These are phyloP conservation scores for Mortierella antarctica DNA, from an alignment of 192 early-diverging fungal species.

Conservation along the genomic window DNA sequence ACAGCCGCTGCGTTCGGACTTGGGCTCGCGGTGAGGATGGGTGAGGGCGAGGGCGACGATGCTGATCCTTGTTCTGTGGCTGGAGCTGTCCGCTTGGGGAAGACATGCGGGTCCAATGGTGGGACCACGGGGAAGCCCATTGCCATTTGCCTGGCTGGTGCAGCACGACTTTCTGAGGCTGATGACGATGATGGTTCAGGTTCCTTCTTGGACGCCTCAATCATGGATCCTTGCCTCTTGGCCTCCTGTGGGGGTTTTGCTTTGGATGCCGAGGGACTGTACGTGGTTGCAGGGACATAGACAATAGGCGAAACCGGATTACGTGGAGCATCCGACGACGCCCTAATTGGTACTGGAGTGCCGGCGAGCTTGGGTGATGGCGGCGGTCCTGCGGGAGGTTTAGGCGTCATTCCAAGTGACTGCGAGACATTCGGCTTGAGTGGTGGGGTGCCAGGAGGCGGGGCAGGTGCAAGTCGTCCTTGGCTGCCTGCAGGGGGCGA, in stretches of 20 bases:
- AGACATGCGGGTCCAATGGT: conserved; percentile 35
- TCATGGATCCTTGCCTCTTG: conserved; percentile 15
- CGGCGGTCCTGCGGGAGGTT: conserved; percentile 35
- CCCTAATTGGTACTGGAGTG: neutral
- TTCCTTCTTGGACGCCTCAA: conserved; percentile 6
- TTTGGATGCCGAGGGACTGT: conserved; percentile 30
- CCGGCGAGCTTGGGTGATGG: conserved; percentile 19
- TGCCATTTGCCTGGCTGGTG: conserved; percentile 23
- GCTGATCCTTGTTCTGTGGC: conserved; percentile 12
- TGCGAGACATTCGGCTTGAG: conserved; percentile 27
- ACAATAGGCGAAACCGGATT: conserved; percentile 35
- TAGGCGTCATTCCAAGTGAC: conserved; percentile 18
- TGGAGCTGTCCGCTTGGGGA: conserved; percentile 17
- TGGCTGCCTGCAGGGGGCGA: conserved; percentile 20
- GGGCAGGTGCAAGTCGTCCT: conserved; percentile 7
- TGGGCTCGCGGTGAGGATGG: conserved; percentile 2
- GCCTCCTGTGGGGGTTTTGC: conserved; percentile 9
- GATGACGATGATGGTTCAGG: conserved; percentile 11
- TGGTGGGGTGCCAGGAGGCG: conserved; percentile 26
- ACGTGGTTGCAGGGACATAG: conserved; percentile 42
- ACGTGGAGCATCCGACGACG: conserved; percentile 6
- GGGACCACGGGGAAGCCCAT: conserved; percentile 50
- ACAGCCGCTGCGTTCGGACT: too few relatives aligned
- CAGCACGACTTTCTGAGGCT: conserved; percentile 22
- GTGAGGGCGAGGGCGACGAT: conserved; percentile 14